Base-by-base conservation (phyloP, 164 flowering plant genomes). In the Magnolia officinalis region DNA sequence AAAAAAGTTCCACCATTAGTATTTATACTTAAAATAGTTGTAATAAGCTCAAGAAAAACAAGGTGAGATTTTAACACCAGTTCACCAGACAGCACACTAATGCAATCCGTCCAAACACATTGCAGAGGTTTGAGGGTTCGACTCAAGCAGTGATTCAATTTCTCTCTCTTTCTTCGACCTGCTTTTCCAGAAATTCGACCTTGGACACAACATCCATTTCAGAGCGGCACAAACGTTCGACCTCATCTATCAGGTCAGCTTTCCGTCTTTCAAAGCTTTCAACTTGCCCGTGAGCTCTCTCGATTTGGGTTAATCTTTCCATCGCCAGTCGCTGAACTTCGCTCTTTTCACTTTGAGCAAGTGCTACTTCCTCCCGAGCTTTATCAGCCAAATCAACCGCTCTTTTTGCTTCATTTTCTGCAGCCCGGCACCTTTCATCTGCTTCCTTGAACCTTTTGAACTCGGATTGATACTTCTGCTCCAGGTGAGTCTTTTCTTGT, bases 91-190 rank as follows among this genome's bases (percentile, higher is more conserved):
- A 37, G 45, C 45, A 37, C 45, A 37, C 45, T 37, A 6, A 37
- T 3, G 45, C 45, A 37, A 37, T 37, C 6, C 45, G 45, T 37
- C 45, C 45, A 37, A 37, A 37, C 45, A 4, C 45, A 37, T 37
- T 37, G 45, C 45, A 4, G 45, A 37, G 45, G 45, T 37, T 26
- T 37, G 45, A 37, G 45, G 45, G 45, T 37, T 37, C 45, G 6
- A 37, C 45, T 37, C 6, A 5, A 37, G 29, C 29, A 26, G 29
- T 26, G 88, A 78, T 75, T 92, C 96, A 13, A 94, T 91, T 78
- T 96, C 98, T 65, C 82, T 92, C 95, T 83, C 96, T 84, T 75
- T 94, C 98, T 76, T 89, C 90, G 74, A 96, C 97, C 76, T 89
- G 88, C 24, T 82, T 88, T 81, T 96, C 98, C 63, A 96, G 84